These are phyloP conservation scores for Breviolum minutum DNA, from an alignment of 73 alveolate genomes.

Conservation along the genomic window DNA sequence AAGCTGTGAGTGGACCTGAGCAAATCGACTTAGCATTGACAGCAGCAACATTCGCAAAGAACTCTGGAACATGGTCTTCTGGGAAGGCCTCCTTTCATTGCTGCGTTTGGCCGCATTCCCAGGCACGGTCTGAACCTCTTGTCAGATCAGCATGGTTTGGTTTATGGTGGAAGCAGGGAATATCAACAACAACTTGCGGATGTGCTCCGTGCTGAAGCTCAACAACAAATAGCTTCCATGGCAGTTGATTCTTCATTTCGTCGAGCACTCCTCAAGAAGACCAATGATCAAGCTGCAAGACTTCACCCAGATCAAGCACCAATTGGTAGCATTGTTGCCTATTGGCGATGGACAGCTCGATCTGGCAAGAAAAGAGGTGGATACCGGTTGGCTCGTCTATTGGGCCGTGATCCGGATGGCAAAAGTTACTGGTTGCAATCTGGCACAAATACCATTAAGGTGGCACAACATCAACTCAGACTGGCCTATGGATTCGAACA, in stretches of 20 bases:
- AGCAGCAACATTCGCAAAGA: not conserved
- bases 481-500: constrained; percentile 20
- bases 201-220: not conserved
- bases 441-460: constrained; percentile 33
- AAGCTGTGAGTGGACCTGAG: not conserved
- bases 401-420: constrained; percentile 1
- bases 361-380: constrained; percentile 5
- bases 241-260: not conserved
- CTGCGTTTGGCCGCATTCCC: not conserved
- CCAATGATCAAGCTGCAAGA: not conserved
- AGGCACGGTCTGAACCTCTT: not conserved
- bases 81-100: not conserved
- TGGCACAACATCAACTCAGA: constrained; percentile 14
- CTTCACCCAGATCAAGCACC: not conserved
- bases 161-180: not conserved
- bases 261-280: constrained; percentile 24
- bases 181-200: not conserved
- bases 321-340: not conserved
- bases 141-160: not conserved
- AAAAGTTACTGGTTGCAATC: constrained; percentile 13
- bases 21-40: not conserved
- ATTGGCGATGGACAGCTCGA: constrained; percentile 13
- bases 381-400: not conserved
- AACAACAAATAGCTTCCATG: not conserved
- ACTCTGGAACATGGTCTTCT: not conserved